These are phyloP conservation scores for Exophiala oligosperma DNA, from an alignment of 2,329 filamentous ascomycete genomes.

Conservation along the genomic window DNA sequence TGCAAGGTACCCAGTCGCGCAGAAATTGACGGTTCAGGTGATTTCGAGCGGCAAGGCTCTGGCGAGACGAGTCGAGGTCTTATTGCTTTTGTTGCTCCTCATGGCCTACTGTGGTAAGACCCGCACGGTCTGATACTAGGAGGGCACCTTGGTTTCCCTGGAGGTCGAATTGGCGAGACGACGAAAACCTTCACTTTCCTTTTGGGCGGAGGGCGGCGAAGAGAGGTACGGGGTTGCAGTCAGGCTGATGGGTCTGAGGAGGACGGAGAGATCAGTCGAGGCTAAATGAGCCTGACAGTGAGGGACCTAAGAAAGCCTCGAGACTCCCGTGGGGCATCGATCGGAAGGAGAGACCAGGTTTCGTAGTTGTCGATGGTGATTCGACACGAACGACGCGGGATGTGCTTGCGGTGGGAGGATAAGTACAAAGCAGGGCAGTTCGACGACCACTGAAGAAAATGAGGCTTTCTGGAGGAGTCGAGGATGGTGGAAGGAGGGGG, in stretches of 20 bases:
- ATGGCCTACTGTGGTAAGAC: constrained; percentile 22
- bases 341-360: constrained; percentile 10
- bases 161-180: not conserved
- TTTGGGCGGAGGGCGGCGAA: constrained; percentile 2
- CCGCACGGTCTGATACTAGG: not conserved
- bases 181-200: not conserved
- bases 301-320: not conserved
- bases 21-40: constrained; percentile 23
- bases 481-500: not conserved
- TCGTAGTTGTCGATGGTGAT: constrained; percentile 1
- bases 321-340: not conserved
- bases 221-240: constrained; percentile 9
- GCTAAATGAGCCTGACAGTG: constrained; percentile 20
- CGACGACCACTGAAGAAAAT: not conserved
- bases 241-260: not conserved
- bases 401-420: constrained; percentile 10
- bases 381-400: constrained; percentile 18
- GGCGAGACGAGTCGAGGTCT: constrained; percentile 9
- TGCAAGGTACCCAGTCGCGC: constrained; percentile 23
- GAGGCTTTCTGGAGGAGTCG: not conserved
- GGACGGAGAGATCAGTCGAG: constrained; percentile 5
- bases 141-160: not conserved
- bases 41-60: constrained; percentile 19
- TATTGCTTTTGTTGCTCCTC: constrained; percentile 28
- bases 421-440: not conserved